Evolutionary conservation across 139 green algal species (phyloP), one percentile per base, ranked within the genome.

Genomic region (Coelastrella sp.): DNA sequence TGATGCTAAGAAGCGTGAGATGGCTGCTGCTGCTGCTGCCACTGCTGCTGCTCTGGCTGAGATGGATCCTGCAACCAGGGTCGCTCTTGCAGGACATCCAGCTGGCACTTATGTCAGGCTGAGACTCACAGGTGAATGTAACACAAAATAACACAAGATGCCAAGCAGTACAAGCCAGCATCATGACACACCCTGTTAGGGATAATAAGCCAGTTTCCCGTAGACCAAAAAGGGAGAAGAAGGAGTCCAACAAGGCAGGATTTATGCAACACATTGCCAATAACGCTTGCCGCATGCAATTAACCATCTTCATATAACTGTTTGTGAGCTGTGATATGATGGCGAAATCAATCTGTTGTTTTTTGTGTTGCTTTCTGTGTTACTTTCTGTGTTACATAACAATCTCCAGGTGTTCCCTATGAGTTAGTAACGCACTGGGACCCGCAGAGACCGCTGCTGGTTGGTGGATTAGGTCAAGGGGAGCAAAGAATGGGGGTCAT

Each of bases 81-180:
- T 97, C 7, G 85, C 93, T 11, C 95, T 99, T 95, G 98, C 99
- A 92, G 98, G 97, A 9, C 89, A 95, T 91, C 92, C 94, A 12
- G 95, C 97, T 10, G 98, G 98, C 1, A 90, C 93, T 0, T 99
- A 99, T 92, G 91, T 99, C 87, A 93, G 97, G 20, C 90, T 99
- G 81, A 89, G 95, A 10, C 95, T 99, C 86, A 93, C 86, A 87
- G 95, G 96, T 94, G 78, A 56, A 65, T 84, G 27, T 84, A 49
- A 60, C 56, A 56, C 35, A 8, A 59, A 17, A 80, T 19, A 70
- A 70, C 12, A 20, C 14, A 70, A 70, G 11, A 11, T 68, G 61
- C 11, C 11, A 15, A 70, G 35, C 35, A 49, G 3, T 3, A 49
- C 35, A 49, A 49, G 35, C 35, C 35, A 49, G 35, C 35, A 49